Base-by-base conservation (phyloP, 1,284 basidiomycete species). In the Cryptococcus wingfieldii region DNA sequence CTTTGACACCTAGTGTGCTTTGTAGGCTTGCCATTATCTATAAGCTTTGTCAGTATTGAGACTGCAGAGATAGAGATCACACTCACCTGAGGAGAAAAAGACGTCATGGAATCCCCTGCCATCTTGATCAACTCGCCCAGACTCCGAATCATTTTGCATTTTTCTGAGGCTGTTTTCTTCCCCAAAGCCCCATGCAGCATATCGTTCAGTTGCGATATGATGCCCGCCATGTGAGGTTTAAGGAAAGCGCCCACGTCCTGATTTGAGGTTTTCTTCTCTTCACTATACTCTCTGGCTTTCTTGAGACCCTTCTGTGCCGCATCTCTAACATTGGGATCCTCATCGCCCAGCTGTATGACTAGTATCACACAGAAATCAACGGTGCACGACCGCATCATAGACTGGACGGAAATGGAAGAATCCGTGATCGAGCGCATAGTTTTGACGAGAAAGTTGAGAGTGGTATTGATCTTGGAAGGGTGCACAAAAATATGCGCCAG, bases 21-120 rank as follows among this genome's bases (percentile, higher is more conserved):
- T 97, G 95, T 43, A 98, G 82, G n/a, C 89, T 92, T 0, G 95
- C 92, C 87, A 98, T 92, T 65, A 98, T 87, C 91, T 96, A 64
- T 14, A 51, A 67, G 23, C 23, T 55, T 19, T 47, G 19, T 69
- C 46, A 64, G 54, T 42, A 18, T 41, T 1, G 2, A 3, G 41
- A 16, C 27, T 13, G 5, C 5, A 46, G 2, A 34, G 31, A 10
- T 34, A 34, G 31, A 34, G 6, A 34, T 1, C 31, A 12, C 10
- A 62, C 76, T 61, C 62, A 91, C 92, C 83, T 96, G 92, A 9
- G 90, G 89, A 2, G 89, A 86, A 55, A 91, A 86, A 50, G 83
- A 83, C 38, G 80, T 82, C 64, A 92, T 86, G 0, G 83, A 79
- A 12, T 84, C 77, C 0, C 90, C 93, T 48, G 96, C 84, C 23